Base-by-base conservation (phyloP, 805 yeast species). In the Saccharomycopsis sp. region DNA sequence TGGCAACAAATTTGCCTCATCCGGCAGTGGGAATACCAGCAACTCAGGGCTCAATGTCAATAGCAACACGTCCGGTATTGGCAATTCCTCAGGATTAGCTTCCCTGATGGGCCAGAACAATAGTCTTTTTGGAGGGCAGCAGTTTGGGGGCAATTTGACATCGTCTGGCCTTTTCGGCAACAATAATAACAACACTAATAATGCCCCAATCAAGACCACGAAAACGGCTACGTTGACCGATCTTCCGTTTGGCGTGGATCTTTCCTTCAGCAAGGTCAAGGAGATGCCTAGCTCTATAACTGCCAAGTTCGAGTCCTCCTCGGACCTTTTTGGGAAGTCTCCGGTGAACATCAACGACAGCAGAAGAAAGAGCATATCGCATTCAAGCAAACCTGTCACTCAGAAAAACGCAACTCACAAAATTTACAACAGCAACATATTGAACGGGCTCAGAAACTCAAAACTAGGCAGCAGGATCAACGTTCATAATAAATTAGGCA, bases 281-380 rank as follows among this genome's bases (percentile, higher is more conserved):
- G 58, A 58, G 37, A 61, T 61, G 63, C 63, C 63, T 3, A 47
- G 56, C 21, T 48, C 60, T 14, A 54, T 61, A 21, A 54, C 60
- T 14, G 40, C 21, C 3, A 46, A 53, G 34, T 37, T 24, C 18
- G 51, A 52, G 9, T 7, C 48, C n/a, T 14, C 20, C 15, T 4
- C 44, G 3, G 12, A 37, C 14, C 16, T 47, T 3, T 23, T 20
- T 29, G 52, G 29, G 18, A 34, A n/a, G 14, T 8, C 54, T 2
- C 24, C 37, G 16, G 12, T 46, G 15, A 20, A 18, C 9, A 7
- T 18, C 7, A 44, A 44, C 18, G 48, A 44, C 18, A 12, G 21
- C 12, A 44, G 21, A 18, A 5, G 18, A 12, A n/a, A 44, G 21
- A 44, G 21, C 7, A 16, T 44, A 16, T 16, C 48, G 20, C 18